phyloP scores from a whole-genome alignment of 2,329 filamentous ascomycete species.

The Pseudogymnoascus sp. region DNA sequence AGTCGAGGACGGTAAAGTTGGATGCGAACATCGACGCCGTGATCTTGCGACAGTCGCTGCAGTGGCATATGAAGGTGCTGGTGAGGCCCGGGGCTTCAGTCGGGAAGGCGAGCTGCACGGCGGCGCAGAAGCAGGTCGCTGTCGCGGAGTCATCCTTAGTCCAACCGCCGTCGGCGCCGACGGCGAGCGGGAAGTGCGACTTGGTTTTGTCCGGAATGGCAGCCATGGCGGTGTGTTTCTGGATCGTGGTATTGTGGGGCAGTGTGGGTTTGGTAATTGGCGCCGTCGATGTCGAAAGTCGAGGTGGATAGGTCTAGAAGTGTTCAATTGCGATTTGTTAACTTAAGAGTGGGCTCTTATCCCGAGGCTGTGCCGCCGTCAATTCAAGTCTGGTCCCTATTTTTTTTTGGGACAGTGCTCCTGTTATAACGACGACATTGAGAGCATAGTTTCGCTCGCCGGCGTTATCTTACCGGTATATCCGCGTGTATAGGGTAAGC shows the following conservation, averaged over 20 bases:
- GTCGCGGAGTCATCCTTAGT: constrained; percentile 43
- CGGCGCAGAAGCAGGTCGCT: constrained; percentile 53
- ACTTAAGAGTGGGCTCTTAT: background rate
- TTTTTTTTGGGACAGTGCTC: background rate
- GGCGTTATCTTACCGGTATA: background rate
- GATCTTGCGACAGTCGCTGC: constrained; percentile 55
- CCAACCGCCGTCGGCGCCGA: constrained; percentile 37
- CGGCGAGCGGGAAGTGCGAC: constrained; percentile 34
- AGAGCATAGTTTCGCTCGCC: background rate
- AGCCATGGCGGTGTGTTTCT: constrained; percentile 15
- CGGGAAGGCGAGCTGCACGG: constrained; percentile 48
- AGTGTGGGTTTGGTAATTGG: background rate
- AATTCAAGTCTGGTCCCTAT: background rate
- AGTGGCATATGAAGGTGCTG: constrained; percentile 52
- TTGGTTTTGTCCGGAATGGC: constrained; percentile 23
- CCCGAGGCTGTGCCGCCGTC: background rate
- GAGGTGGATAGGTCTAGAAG: background rate
- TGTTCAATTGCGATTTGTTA: background rate
- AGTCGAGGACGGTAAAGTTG: constrained; percentile 47
- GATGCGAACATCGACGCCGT: constrained; percentile 57
- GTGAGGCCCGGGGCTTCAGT: constrained; percentile 40
- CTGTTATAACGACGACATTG: background rate
- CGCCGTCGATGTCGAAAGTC: background rate
- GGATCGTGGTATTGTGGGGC: background rate
- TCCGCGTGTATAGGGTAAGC: background rate